These are phyloP conservation scores for Mortierella alpina DNA, from an alignment of 192 early-diverging fungal genomes.

Conservation along the genomic window DNA sequence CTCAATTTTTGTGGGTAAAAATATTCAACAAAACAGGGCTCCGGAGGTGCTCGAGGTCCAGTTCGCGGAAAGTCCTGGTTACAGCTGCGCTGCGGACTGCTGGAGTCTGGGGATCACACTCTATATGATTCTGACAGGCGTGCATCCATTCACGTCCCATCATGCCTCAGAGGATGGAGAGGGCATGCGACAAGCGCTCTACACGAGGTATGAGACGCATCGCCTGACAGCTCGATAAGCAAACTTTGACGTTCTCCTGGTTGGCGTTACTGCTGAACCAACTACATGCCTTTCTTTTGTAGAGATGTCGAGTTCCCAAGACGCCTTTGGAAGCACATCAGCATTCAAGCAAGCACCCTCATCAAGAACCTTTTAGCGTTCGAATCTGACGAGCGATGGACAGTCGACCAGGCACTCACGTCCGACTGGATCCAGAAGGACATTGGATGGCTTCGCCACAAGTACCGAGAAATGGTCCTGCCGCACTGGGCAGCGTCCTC, in stretches of 20 bases:
- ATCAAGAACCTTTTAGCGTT: constrained; percentile 54
- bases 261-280: not conserved
- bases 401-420: constrained; percentile 60
- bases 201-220: not conserved
- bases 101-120: constrained; percentile 86
- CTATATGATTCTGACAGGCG: constrained; percentile 76
- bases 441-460: constrained; percentile 47
- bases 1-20: not conserved
- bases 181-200: constrained; percentile 29
- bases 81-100: constrained; percentile 70
- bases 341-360: constrained; percentile 56
- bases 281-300: constrained; percentile 42
- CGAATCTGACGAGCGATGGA: constrained; percentile 62
- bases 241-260: not conserved
- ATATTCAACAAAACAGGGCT: constrained; percentile 12
- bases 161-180: constrained; percentile 24
- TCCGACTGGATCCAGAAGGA: constrained; percentile 68
- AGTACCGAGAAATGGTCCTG: constrained; percentile 51
- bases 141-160: constrained; percentile 33
- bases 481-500: constrained; percentile 12
- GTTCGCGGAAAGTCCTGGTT: constrained; percentile 51
- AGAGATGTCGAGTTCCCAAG: constrained; percentile 54
- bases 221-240: not conserved
- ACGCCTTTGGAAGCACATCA: constrained; percentile 62
- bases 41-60: constrained; percentile 41